These are phyloP conservation scores for Trichophyton rubrum DNA, from an alignment of 2,329 filamentous ascomycete species.

Conservation along the genomic window DNA sequence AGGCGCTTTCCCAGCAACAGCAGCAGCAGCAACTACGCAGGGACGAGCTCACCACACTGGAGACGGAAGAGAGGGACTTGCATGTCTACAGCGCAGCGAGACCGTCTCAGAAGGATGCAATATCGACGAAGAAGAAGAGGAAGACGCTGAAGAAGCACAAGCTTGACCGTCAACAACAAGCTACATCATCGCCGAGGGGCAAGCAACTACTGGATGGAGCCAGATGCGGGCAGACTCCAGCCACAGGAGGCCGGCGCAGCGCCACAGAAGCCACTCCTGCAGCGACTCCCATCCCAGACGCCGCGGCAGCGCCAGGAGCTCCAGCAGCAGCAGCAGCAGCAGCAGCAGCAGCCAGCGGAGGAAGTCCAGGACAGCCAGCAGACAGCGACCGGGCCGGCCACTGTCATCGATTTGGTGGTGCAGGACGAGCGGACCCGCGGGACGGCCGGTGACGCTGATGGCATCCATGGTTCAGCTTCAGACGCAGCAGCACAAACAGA, in stretches of 20 bases:
- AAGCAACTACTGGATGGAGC: neutral
- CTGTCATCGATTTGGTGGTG: neutral
- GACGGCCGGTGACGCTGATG: neutral
- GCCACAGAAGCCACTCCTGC: neutral
- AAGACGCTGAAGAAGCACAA: no score
- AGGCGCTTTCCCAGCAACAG: neutral
- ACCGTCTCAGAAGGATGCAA: neutral
- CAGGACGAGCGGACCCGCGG: neutral
- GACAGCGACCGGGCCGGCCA: no score
- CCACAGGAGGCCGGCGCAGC: neutral
- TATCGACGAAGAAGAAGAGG: neutral
- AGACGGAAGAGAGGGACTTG: constrained; percentile 75
- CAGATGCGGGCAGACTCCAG: neutral
- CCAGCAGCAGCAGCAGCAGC: neutral
- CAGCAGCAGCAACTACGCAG: neutral
- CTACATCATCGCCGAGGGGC: neutral
- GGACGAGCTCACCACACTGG: constrained; percentile 39
- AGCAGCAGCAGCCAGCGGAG: neutral
- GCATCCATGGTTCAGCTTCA: constrained; percentile 1
- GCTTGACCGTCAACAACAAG: neutral
- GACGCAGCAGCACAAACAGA: neutral
- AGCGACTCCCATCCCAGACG: neutral
- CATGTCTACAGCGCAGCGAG: constrained; percentile 30
- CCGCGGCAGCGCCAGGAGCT: neutral
- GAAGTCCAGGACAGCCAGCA: no score